Percentiles rank a stretch among this genome's conserved stretches.
Evolutionary conservation across 805 yeast species (phyloP).

Genomic region (Yamadazyma phyllophila): DNA sequence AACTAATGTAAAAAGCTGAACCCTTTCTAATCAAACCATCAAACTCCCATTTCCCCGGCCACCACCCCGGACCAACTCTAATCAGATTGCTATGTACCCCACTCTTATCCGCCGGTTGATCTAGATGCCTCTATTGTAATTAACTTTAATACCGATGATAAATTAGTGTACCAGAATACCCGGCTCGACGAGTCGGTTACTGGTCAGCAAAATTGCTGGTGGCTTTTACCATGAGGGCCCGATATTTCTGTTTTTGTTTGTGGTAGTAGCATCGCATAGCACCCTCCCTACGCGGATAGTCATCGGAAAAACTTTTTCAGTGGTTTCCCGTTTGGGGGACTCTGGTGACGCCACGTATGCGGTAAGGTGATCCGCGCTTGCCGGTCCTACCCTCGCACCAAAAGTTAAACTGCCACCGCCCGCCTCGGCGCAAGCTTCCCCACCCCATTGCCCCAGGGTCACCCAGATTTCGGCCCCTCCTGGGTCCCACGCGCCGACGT

Average conservation of each 20-base stretch:
- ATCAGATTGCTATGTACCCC: neutral
- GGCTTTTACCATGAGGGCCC: too few species aligned
- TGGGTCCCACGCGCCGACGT: neutral
- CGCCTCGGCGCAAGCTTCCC: neutral
- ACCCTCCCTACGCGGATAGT: neutral
- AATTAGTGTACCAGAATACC: too few species aligned
- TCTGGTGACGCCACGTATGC: neutral
- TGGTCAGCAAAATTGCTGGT: too few species aligned
- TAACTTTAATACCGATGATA: too few species aligned
- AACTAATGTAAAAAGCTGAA: too few species aligned
- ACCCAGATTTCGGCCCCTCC: neutral
- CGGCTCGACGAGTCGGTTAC: too few species aligned
- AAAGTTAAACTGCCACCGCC: too few species aligned
- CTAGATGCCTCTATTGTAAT: too few species aligned
- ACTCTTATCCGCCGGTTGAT: neutral
- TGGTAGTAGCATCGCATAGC: neutral
- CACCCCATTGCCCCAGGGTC: neutral
- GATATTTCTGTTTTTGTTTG: too few species aligned
- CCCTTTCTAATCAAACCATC: too few species aligned
- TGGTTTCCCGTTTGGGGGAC: neutral
- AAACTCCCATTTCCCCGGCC: neutral
- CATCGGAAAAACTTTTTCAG: constrained; percentile 6
- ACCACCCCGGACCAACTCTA: neutral
- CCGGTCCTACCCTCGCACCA: too few species aligned
- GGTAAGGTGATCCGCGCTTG: too few species aligned